Base-by-base conservation (phyloP, 2,329 filamentous ascomycete species). In the Aspergillus versicolor region DNA sequence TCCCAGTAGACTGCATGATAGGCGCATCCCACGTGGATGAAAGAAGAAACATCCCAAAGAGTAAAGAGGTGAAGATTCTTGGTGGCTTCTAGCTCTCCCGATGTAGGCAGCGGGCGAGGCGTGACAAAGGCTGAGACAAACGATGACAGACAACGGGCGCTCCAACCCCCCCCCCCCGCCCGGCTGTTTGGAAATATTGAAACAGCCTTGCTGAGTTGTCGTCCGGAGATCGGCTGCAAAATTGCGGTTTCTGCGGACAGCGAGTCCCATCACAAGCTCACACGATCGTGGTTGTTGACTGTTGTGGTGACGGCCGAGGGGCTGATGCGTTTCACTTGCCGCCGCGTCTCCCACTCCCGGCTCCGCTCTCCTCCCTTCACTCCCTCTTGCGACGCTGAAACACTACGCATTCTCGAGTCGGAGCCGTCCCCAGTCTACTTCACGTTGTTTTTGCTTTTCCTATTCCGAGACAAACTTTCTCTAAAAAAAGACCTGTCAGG, bases 271-370 rank as follows among this genome's bases (percentile, higher is more conserved):
- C 21, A 17, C 12, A 37, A 37, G 22, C 44, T 32, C 38, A 34
- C 52, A 27, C 27, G 57, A 58, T 58, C 59, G 52, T 56, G 7
- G 9, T 30, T 30, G 27, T 30, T 30, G 27, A 30, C 27, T 30
- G 27, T 30, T 50, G 22, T 49, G 17, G 32, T 42, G 38, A 45
- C 24, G 21, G 41, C 17, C 24, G 46, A 24, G 48, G 48, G 38
- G 37, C 49, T 42, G 49, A 48, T 47, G 41, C 57, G 60, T 61
- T 62, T 64, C 56, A 59, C 51, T 54, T 49, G 13, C 60, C 58
- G 62, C 62, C 60, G 56, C 56, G 45, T 53, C 42, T 30, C 48
- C 27, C 52, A 45, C 54, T 38, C 12, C 32, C 21, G 30, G 22
- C 56, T 41, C 46, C 42, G 43, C 34, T 56, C 47, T 41, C 27